These are phyloP conservation scores for Pestalotiopsis sp. DNA, from an alignment of 2,329 filamentous ascomycete genomes.

Conservation along the genomic window DNA sequence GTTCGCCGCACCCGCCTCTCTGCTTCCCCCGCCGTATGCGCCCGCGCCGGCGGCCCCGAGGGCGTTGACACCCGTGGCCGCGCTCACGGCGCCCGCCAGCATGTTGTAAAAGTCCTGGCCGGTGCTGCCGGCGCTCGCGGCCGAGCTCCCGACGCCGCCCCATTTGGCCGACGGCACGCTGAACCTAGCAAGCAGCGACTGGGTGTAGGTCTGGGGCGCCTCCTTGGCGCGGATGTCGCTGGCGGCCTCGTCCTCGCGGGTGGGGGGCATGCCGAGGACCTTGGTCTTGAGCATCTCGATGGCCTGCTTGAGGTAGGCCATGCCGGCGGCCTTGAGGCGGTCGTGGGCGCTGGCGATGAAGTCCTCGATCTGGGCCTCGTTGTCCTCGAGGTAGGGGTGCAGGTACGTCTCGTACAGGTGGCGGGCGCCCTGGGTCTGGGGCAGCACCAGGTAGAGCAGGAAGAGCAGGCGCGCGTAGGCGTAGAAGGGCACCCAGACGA, in stretches of 20 bases:
- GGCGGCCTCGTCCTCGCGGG: constrained; percentile 33
- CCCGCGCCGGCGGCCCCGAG: constrained; percentile 31
- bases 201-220: constrained; percentile 67
- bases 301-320: constrained; percentile 72
- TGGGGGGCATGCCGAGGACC: constrained; percentile 75
- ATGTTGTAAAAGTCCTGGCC: constrained; percentile 74
- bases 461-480: constrained; percentile 85
- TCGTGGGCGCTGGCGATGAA: constrained; percentile 84
- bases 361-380: constrained; percentile 87
- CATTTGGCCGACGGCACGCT: constrained; percentile 73
- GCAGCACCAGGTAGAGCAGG: constrained; percentile 93
- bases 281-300: constrained; percentile 75
- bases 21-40: constrained; percentile 36
- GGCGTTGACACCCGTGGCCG: constrained; percentile 51
- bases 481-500: constrained; percentile 93
- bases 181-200: constrained; percentile 82
- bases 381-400: constrained; percentile 83
- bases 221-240: constrained; percentile 42
- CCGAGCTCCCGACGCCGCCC: constrained; percentile 38
- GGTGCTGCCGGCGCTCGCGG: constrained; percentile 37
- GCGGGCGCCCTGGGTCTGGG: constrained; percentile 91
- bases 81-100: constrained; percentile 72
- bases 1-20: constrained; percentile 46
- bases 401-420: constrained; percentile 83
- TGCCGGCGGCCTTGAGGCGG: constrained; percentile 72